Evolutionary conservation across 495 filamentous ascomycete genomes (phyloP).

Genomic region (Aspergillus cristatus): DNA sequence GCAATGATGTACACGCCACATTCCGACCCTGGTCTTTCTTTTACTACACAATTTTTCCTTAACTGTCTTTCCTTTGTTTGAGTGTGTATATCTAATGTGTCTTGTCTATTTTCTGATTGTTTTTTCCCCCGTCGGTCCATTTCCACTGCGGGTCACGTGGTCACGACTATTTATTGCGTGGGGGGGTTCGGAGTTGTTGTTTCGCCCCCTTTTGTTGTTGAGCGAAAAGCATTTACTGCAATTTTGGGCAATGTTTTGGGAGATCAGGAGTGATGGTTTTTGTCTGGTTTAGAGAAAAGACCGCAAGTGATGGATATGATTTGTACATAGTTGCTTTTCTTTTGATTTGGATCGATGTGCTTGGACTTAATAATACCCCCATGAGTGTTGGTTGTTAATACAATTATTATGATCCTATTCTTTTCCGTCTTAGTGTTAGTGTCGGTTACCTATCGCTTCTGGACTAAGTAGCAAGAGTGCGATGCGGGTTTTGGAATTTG

Average conservation of each 20-base stretch:
- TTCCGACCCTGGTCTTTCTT: slow-evolving; percentile 12
- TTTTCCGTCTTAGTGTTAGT: neutral
- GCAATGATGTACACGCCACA: slow-evolving; percentile 24
- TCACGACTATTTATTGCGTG: neutral
- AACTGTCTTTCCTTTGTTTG: slow-evolving; percentile 20
- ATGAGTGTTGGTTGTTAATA: slow-evolving; percentile 7
- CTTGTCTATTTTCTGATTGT: slow-evolving; percentile 14
- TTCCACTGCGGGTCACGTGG: slow-evolving; percentile 15
- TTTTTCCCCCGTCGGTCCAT: slow-evolving; percentile 1
- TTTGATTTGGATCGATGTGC: slow-evolving; percentile 3
- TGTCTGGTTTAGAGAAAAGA: neutral
- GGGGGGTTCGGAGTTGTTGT: too few relatives aligned
- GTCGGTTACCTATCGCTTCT: neutral
- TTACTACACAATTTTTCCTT: slow-evolving; percentile 7
- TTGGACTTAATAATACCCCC: slow-evolving; percentile 22
- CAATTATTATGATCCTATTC: neutral
- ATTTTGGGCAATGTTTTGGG: slow-evolving; percentile 7
- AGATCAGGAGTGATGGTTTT: slow-evolving; percentile 7
- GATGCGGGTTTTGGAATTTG: neutral
- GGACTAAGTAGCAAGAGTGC: neutral
- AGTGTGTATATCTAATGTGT: slow-evolving; percentile 35
- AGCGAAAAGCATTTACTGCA: slow-evolving; percentile 9
- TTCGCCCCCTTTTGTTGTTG: slow-evolving; percentile 4
- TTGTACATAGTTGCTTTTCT: slow-evolving; percentile 8
- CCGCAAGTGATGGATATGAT: neutral